Conservation (phyloP, 1,139 yeast genomes). For the Scheffersomyces quercinus region DNA sequence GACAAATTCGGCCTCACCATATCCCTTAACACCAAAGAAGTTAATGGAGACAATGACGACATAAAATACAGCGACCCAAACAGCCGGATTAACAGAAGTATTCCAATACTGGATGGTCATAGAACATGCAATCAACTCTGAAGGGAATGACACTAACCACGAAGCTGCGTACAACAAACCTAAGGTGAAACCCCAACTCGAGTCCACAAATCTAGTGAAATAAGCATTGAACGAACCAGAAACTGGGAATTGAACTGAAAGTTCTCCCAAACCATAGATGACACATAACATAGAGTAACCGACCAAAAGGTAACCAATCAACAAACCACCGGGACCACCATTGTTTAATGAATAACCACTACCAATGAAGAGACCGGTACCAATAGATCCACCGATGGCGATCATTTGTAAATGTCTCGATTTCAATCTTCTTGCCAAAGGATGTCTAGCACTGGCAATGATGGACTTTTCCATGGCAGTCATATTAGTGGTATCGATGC, state of each 20-base stretch:
- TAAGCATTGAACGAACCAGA: conserved; percentile 32
- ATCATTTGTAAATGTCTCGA: conserved; percentile 29
- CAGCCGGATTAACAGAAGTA: conserved; percentile 20
- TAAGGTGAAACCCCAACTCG: conserved; percentile 32
- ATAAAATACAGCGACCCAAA: conserved; percentile 51
- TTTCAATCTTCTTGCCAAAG: conserved; percentile 26
- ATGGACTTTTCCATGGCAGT: conserved; percentile 37
- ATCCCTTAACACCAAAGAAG: conserved; percentile 47
- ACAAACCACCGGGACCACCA: conserved; percentile 62
- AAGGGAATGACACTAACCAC: conserved; percentile 33
- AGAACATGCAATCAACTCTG: conserved; percentile 35
- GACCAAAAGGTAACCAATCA: conserved; percentile 22
- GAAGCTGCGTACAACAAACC: conserved; percentile 37
- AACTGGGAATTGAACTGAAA: conserved; percentile 31
- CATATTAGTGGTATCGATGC: conserved; percentile 29
- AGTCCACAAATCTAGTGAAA: conserved; percentile 30
- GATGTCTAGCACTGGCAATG: conserved; percentile 28
- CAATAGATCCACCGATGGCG: conserved; percentile 29
- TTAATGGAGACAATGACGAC: conserved; percentile 40
- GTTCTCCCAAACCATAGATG: conserved; percentile 30
- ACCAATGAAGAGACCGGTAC: conserved; percentile 60
- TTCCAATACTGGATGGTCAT: conserved; percentile 33
- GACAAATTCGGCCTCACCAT: conserved; percentile 52
- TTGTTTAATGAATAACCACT: conserved; percentile 65
- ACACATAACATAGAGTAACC: conserved; percentile 28